Percentiles rank a stretch among this genome's conserved stretches.
Conservation (phyloP, 2,329 filamentous ascomycete species). For the Apiospora rasikravindrae region DNA sequence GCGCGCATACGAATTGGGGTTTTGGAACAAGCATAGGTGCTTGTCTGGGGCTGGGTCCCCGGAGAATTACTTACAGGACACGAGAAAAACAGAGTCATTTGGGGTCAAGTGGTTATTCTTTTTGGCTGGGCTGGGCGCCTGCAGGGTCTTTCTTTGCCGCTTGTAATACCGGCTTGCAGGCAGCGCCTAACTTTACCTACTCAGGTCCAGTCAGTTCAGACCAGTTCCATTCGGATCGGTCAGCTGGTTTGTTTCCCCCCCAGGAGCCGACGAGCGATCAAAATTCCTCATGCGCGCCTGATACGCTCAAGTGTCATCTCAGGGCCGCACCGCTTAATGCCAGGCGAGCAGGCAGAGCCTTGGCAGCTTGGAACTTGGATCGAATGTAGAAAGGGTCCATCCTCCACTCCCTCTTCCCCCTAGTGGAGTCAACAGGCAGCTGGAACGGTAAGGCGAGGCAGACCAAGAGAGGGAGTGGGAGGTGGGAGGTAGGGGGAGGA, state of each 20-base stretch:
- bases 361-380: conserved; percentile 7
- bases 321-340: conserved; percentile 1
- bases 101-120: conserved; percentile 9
- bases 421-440: neutral
- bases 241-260: neutral
- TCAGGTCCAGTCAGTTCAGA: neutral
- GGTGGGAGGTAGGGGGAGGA: too few relatives aligned
- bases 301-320: conserved; percentile 4
- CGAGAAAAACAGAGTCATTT: conserved; percentile 6
- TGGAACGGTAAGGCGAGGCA: conserved; percentile 13
- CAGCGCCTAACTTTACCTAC: conserved; percentile 7
- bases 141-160: conserved; percentile 8
- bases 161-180: neutral
- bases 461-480: neutral
- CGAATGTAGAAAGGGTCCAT: conserved; percentile 5
- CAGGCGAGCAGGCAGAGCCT: neutral
- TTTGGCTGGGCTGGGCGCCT: neutral
- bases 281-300: conserved; percentile 2
- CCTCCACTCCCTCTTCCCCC: neutral
- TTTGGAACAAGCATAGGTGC: neutral
- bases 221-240: neutral
- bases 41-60: conserved; percentile 1
- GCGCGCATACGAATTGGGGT: conserved; percentile 4
- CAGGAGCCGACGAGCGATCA: neutral
- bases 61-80: neutral